Base-by-base conservation (phyloP, 345 rosid species). In the Camelina neglecta region DNA sequence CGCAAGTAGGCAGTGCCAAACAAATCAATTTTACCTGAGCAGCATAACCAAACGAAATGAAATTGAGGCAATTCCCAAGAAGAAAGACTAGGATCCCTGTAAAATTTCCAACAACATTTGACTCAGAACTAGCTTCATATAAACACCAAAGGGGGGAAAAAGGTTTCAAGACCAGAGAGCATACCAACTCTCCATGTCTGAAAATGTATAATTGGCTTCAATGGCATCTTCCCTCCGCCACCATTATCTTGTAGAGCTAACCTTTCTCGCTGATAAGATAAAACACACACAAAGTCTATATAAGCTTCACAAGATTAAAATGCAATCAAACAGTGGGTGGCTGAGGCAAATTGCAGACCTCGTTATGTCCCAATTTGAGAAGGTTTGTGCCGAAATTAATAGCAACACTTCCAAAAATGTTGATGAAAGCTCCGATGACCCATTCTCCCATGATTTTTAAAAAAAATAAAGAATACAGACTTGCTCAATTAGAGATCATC, bases 381-480 rank as follows among this genome's bases (percentile, higher is more conserved):
- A 95, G 99, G 69, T 95, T 95, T n/a, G 99, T 95, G 63, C 99
- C 99, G 50, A 95, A 92, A 83, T 95, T 95, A 74, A 95, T 95
- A 83, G 97, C 97, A 80, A 95, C 89, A 75, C 99, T 95, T 69
- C 99, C 99, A 68, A 95, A 78, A 60, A 95, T 85, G 69, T 92
- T 95, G 76, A 95, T 95, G 80, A 89, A 83, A 79, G 99, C 99
- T 88, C 97, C 99, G 67, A 95, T 83, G 67, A 95, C 79, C 99
- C 99, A 95, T 79, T 92, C 97, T 82, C 97, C 97, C 99, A 95
- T 95, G 11, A 83, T 83, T 78, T 3, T 2, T 24, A 26, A 26
- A 26, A 26, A 26, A 26, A 26, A 26, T 69, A 83, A 62, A 81
- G 73, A 82, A 64, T 38, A 24, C 53, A 51, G 56, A 72, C 72